These are phyloP conservation scores for Fusarium lateritium DNA, from an alignment of 2,329 filamentous ascomycete genomes.

Conservation along the genomic window DNA sequence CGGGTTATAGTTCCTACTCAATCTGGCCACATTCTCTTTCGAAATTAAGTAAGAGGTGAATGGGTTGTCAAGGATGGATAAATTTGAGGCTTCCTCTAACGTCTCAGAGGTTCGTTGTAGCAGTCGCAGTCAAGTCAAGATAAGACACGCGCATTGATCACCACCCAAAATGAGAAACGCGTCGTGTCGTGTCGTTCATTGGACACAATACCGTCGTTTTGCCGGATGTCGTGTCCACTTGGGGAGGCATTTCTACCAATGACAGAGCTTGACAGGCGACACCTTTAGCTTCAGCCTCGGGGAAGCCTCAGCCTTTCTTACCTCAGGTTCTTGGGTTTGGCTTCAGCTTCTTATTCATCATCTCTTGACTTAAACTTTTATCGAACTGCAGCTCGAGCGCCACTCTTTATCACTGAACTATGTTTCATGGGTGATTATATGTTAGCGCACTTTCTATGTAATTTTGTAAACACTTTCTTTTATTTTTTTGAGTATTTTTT, in stretches of 20 bases:
- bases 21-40: not conserved
- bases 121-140: not conserved
- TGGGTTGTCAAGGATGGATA: not conserved
- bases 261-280: conserved; percentile 6
- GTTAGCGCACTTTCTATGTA: conserved; percentile 15
- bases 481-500: conserved; percentile 26
- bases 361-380: conserved; percentile 26
- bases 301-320: conserved; percentile 46
- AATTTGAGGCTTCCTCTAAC: not conserved
- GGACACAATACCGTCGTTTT: conserved; percentile 37
- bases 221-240: conserved; percentile 38
- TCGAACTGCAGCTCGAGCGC: conserved; percentile 10
- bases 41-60: not conserved
- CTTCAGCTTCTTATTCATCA: conserved; percentile 24
- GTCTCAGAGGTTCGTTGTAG: not conserved
- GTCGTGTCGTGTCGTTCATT: conserved; percentile 31
- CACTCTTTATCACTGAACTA: conserved; percentile 28
- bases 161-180: not conserved
- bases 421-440: conserved; percentile 28
- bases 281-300: conserved; percentile 40
- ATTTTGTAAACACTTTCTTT: conserved; percentile 14
- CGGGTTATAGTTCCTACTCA: not conserved
- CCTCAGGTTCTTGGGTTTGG: conserved; percentile 5
- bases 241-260: conserved; percentile 30
- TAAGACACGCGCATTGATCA: conserved; percentile 3